Evolutionary conservation across 108 stramenopile species (phyloP), one percentile per base, ranked within the genome.

Genomic region (Craspedostauros australis): DNA sequence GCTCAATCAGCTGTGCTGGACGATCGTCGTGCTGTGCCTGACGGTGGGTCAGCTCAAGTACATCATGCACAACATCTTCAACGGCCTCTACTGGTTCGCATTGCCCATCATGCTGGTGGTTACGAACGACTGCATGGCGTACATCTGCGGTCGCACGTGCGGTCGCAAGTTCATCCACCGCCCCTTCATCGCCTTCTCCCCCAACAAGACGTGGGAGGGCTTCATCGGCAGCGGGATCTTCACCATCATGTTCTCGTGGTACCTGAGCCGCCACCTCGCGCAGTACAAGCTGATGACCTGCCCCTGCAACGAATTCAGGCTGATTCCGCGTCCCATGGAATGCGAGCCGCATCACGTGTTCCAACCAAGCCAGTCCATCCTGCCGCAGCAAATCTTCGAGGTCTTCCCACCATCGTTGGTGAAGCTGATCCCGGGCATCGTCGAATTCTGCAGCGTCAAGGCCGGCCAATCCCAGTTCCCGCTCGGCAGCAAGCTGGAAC

Each of bases 181-280:
- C 34, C 80, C 89, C 7, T 95, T 99, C 57, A 86, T 96, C 45
- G 54, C 57, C 43, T 72, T 97, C 33, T 80, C 76, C 21, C 96
- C 96, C 38, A 95, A 96, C 51, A 96, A 99, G 71, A 99, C 98
- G 6, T 97, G 96, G 97, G 98, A 99, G 59, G 88, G 80, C 0
- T 67, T 67, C 29, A 67, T 67, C 39, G 66, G 66, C 21, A 48
- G 92, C 5, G 78, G 87, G 8, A 58, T 98, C 21, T 91, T 79
- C 46, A 99, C 98, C 28, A 50, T 98, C 38, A 48, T 96, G 23
- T 67, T 80, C 9, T 91, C 90, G 15, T 97, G 88, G 76, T 95
- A 87, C 53, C 56, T 96, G 50, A 75, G 88, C 28, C 62, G 70
- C 47, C 76, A 79, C 42, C 46, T 97, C 37, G 88, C 95, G 5